Evolutionary conservation across 805 yeast species (phyloP).

Genomic region (Candida arabinofermentans): DNA sequence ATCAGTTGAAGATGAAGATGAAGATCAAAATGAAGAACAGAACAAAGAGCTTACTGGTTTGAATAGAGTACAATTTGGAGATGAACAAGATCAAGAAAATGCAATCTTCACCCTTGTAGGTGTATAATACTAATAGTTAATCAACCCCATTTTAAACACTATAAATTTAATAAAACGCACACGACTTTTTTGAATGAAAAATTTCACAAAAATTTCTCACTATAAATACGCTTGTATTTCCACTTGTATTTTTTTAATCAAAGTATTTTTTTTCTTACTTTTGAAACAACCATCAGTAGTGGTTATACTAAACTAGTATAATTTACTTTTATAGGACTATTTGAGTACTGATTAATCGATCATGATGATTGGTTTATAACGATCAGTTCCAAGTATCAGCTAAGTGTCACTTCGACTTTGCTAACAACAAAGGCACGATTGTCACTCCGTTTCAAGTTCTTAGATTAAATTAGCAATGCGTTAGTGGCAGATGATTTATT

Average conservation of each 20-base stretch:
- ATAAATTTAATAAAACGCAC: too few species aligned
- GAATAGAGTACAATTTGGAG: conserved; percentile 29
- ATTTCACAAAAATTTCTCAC: neutral
- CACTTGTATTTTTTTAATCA: neutral
- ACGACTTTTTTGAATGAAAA: too few species aligned
- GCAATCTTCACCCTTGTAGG: conserved; percentile 28
- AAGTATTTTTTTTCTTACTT: conserved; percentile 23
- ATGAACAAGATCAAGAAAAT: conserved; percentile 28
- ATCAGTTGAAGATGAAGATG: neutral
- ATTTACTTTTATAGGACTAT: conserved; percentile 51
- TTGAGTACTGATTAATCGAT: conserved; percentile 39
- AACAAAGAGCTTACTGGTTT: conserved; percentile 11
- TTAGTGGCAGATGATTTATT: conserved; percentile 29
- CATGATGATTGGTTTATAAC: conserved; percentile 34
- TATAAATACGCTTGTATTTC: conserved; percentile 5
- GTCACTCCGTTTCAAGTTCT: conserved; percentile 75
- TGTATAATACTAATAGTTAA: conserved; percentile 5
- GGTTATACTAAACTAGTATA: conserved; percentile 71
- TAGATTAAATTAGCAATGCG: conserved; percentile 44
- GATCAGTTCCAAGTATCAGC: conserved; percentile 44
- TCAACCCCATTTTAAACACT: neutral
- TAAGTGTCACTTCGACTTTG: conserved; percentile 65
- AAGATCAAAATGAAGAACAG: neutral
- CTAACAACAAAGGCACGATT: conserved; percentile 71
- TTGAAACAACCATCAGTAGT: conserved; percentile 62